These are phyloP conservation scores for Senna tora DNA, from an alignment of 306 rosid genomes.

Conservation along the genomic window DNA sequence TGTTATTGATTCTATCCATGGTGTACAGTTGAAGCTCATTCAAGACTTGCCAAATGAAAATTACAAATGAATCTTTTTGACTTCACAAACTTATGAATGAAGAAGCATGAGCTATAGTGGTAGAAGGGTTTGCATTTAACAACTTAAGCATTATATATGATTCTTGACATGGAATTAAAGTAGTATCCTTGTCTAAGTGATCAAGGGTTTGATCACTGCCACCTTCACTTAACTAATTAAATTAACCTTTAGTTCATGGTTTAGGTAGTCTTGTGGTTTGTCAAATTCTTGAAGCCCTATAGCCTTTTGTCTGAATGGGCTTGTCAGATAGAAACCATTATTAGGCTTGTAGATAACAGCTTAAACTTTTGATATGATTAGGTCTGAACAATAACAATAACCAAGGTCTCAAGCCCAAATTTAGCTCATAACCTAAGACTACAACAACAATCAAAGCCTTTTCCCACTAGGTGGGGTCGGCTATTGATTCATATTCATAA, in stretches of 20 bases:
- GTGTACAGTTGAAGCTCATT: not conserved
- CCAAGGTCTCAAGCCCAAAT: conserved; percentile 1
- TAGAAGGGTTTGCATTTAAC: not conserved
- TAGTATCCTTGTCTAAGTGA: not conserved
- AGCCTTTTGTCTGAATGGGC: not conserved
- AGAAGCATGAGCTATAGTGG: conserved; percentile 9
- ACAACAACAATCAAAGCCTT: too few relatives aligned
- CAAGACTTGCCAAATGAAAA: conserved; percentile 2
- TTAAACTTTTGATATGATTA: not conserved
- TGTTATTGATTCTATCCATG: conserved; percentile 6
- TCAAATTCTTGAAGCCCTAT: not conserved
- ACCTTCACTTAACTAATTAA: not conserved
- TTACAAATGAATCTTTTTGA: not conserved
- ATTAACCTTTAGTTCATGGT: not conserved
- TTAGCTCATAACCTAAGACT: not conserved
- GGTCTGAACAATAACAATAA: not conserved
- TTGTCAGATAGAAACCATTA: not conserved
- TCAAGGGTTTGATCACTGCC: not conserved
- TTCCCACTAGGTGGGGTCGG: too few relatives aligned
- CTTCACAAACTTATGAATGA: not conserved
- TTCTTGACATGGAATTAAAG: conserved; percentile 6
- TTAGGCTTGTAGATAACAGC: not conserved
- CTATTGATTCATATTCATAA: too few relatives aligned
- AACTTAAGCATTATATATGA: conserved; percentile 5
- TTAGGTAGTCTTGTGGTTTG: not conserved